Evolutionary conservation across 257 asterid species (phyloP).

Genomic region (Solanum infundibuliforme): DNA sequence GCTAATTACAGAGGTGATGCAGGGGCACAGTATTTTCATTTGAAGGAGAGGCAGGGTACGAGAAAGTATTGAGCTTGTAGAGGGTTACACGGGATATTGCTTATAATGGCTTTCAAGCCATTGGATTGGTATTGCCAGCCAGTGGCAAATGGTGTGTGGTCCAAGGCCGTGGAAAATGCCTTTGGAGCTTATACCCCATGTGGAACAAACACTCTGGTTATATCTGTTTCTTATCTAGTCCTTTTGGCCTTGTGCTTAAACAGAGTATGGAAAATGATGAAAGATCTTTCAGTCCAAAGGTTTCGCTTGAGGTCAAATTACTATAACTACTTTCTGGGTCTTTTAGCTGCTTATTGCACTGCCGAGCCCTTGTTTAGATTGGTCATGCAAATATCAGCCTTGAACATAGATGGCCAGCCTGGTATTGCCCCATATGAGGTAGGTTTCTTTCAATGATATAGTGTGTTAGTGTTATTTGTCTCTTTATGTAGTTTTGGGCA

Average conservation of each 20-base stretch:
- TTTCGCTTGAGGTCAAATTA: conserved; percentile 60
- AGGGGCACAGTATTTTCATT: neutral
- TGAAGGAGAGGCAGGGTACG: neutral
- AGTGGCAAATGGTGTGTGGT: conserved; percentile 55
- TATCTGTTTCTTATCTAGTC: conserved; percentile 56
- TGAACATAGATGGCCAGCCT: conserved; percentile 51
- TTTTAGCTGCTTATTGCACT: conserved; percentile 67
- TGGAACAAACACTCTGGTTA: conserved; percentile 65
- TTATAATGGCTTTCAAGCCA: conserved; percentile 61
- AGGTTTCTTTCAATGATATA: neutral
- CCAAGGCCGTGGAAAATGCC: conserved; percentile 66
- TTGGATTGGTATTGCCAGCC: conserved; percentile 89
- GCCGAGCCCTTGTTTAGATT: conserved; percentile 71
- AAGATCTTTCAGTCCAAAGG: conserved; percentile 56
- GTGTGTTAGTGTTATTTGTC: neutral
- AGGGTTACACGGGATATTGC: conserved; percentile 6
- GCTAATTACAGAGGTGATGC: neutral
- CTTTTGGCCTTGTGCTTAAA: conserved; percentile 55
- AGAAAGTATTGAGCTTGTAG: conserved; percentile 8
- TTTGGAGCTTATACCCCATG: conserved; percentile 91
- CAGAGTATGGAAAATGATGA: conserved; percentile 45
- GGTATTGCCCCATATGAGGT: conserved; percentile 79
- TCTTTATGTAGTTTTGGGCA: neutral
- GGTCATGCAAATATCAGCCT: conserved; percentile 65
- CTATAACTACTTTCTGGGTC: conserved; percentile 63